Evolutionary conservation across 768 basidiomycete genomes (phyloP).

Genomic region (Tylopilus intermedius): DNA sequence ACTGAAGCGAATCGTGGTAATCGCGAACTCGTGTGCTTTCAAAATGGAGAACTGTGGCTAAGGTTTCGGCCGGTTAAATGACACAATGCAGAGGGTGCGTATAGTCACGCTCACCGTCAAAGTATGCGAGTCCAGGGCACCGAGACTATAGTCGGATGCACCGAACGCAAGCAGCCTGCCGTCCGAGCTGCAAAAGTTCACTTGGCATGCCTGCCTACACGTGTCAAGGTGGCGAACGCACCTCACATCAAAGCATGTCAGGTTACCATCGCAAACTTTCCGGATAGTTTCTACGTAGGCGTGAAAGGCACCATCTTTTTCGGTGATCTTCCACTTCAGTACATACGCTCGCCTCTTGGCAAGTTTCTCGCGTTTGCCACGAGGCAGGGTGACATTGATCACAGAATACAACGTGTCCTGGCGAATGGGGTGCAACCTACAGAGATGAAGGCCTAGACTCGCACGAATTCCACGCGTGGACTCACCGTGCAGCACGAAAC

Average conservation of each 20-base stretch:
- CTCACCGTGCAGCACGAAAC: constrained; percentile 63
- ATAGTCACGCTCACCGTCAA: constrained; percentile 53
- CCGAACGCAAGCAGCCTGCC: constrained; percentile 84
- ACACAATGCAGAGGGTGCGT: background rate
- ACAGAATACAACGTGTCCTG: constrained; percentile 59
- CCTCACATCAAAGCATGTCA: constrained; percentile 91
- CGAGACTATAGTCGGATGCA: constrained; percentile 79
- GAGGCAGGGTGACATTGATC: constrained; percentile 63
- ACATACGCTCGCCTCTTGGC: constrained; percentile 58
- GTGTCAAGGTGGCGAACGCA: constrained; percentile 29
- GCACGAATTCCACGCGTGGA: background rate
- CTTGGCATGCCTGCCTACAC: constrained; percentile 3
- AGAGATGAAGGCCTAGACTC: constrained; percentile 8
- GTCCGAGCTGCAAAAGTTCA: constrained; percentile 51
- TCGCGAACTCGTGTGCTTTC: constrained; percentile 92
- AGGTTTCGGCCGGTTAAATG: constrained; percentile 3
- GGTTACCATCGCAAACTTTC: constrained; percentile 71
- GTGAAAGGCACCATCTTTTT: constrained; percentile 66
- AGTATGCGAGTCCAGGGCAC: constrained; percentile 74
- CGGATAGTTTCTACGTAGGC: constrained; percentile 45
- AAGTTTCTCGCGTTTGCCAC: constrained; percentile 49
- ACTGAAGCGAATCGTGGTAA: constrained; percentile 86
- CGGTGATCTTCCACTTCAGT: constrained; percentile 65
- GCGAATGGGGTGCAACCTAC: constrained; percentile 55
- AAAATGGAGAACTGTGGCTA: constrained; percentile 88